Base-by-base conservation (phyloP, 2,329 filamentous ascomycete genomes). In the Epichloe glyceriae region DNA sequence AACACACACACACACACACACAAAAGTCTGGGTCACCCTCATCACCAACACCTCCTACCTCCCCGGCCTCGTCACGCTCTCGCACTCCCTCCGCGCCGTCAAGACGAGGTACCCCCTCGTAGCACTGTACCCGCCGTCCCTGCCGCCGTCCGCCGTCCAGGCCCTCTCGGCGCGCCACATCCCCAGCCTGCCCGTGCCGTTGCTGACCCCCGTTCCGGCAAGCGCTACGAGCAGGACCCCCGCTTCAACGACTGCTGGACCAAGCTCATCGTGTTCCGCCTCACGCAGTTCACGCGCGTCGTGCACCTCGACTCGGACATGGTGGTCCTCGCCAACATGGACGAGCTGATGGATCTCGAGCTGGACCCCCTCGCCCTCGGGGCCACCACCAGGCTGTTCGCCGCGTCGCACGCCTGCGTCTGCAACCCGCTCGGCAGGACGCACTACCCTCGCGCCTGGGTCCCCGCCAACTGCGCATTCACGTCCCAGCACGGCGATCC, bases 231-330 rank as follows among this genome's bases (percentile, higher is more conserved):
- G 60, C 78, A 85, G 54, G 88, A 95, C 66, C 82, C 84, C 47
- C 83, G 89, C 58, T 95, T 95, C 74, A 84, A 88, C 68, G 87
- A 94, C 67, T 89, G 85, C 74, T 95, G 88, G 88, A 86, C 78
- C 67, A 95, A 95, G 69, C 78, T 95, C 30, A 79, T 83, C 15
- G 81, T 85, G 5, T 95, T 94, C 65, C 82, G 79, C 20, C 73
- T 95, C 34, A 75, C 75, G 17, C 81, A 90, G 64, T 95, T 90
- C 69, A 75, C 83, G 26, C 79, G 88, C 40, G 79, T 95, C 35
- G 85, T 94, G 37, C 85, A 88, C 68, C 75, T 95, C 50, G 89
- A 95, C 69, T 85, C 83, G 61, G 89, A 95, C 70, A 95, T 95
- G 88, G 70, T 95, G 47, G 81, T 88, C 7, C 68, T 83, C 56